phyloP scores from a whole-genome alignment of 2,329 filamentous ascomycete genomes.

The Dothideomycetidae sp. region DNA sequence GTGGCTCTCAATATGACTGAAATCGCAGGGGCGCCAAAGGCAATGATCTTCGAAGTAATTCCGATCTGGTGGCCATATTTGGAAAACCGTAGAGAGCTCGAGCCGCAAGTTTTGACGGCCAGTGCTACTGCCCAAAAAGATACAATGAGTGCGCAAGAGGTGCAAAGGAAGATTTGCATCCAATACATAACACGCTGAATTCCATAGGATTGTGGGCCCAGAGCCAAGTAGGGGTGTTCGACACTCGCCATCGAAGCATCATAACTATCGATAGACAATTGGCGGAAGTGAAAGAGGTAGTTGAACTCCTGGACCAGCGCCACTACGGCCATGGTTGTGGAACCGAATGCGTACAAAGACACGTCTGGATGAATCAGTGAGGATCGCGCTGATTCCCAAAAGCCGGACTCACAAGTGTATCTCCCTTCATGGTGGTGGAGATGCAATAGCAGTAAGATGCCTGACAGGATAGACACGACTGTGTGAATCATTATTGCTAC shows the following conservation, averaged over 20 bases:
- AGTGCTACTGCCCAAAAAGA: conserved; percentile 13
- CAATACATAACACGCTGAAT: conserved; percentile 13
- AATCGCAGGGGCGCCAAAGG: conserved; percentile 11
- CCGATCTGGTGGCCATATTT: conserved; percentile 4
- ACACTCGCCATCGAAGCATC: conserved; percentile 9
- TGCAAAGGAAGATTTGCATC: conserved; percentile 14
- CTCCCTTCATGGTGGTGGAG: conserved; percentile 11
- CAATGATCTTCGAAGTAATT: conserved; percentile 7
- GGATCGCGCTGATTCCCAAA: neutral
- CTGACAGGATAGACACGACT: conserved; percentile 11
- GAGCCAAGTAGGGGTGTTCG: conserved; percentile 11
- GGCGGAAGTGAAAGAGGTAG: conserved; percentile 12
- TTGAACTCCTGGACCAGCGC: conserved; percentile 13
- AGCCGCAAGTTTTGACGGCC: conserved; percentile 13
- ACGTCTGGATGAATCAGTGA: conserved; percentile 10
- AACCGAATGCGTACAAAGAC: conserved; percentile 11
- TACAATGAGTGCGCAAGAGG: conserved; percentile 10
- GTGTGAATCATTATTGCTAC: conserved; percentile 12
- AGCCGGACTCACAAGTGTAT: conserved; percentile 10
- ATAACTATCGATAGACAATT: conserved; percentile 10
- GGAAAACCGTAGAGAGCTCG: conserved; percentile 6
- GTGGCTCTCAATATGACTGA: conserved; percentile 10
- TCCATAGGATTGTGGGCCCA: conserved; percentile 14
- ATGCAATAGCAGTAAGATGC: conserved; percentile 10
- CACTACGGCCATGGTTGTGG: conserved; percentile 9